Conservation (phyloP, 371 early-diverging fungal species). For the Syncephalastrum racemosum region DNA sequence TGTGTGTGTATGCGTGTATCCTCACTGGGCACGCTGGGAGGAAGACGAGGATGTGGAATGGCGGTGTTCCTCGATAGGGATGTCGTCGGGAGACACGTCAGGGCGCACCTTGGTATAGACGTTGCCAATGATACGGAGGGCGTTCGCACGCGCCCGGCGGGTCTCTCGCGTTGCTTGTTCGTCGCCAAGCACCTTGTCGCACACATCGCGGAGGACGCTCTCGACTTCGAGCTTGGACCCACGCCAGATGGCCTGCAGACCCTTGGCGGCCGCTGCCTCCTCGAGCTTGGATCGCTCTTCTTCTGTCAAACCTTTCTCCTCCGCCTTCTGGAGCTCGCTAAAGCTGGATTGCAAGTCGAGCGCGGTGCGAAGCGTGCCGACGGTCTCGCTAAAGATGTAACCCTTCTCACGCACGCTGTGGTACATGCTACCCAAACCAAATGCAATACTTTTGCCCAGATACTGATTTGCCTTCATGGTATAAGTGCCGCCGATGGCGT, state of each 20-base stretch:
- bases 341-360: constrained; percentile 88
- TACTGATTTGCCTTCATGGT: constrained; percentile 82
- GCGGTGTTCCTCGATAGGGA: constrained; percentile 32
- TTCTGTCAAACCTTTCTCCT: constrained; percentile 71
- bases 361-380: constrained; percentile 86
- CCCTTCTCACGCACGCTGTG: constrained; percentile 72
- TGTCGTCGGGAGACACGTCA: constrained; percentile 44
- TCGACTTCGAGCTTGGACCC: constrained; percentile 94
- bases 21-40: background rate
- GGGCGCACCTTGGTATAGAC: constrained; percentile 62
- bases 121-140: constrained; percentile 72
- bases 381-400: constrained; percentile 87
- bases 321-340: constrained; percentile 83
- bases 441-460: constrained; percentile 65
- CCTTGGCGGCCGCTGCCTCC: constrained; percentile 73
- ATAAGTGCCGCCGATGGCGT: constrained; percentile 92
- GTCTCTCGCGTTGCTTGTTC: constrained; percentile 49
- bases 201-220: constrained; percentile 87
- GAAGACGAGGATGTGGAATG: constrained; percentile 8
- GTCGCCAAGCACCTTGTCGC: constrained; percentile 81
- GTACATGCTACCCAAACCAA: constrained; percentile 73
- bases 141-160: constrained; percentile 63
- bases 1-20: no score
- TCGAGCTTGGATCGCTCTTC: constrained; percentile 65
- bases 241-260: constrained; percentile 90